phyloP scores from a whole-genome alignment of 2,329 filamentous ascomycete species.

The Bertia moriformis region DNA sequence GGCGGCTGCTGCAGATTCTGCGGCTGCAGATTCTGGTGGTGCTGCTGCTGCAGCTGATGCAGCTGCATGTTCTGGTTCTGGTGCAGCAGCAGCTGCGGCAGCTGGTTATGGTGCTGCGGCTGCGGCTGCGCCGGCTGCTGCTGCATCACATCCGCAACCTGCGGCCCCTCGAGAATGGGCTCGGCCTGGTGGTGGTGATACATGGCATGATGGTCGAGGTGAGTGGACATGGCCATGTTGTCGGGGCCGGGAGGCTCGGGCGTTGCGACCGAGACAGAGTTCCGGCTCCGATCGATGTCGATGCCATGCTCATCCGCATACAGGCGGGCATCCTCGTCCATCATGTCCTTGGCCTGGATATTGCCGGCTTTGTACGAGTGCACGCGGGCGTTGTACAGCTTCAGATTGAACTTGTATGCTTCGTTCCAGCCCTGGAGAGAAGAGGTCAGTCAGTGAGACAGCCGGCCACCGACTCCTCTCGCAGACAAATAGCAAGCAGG shows the following conservation, averaged over 20 bases:
- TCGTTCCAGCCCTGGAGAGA: slow-evolving; percentile 44
- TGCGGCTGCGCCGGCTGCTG: neutral
- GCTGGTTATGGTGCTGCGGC: no score
- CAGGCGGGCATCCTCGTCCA: slow-evolving; percentile 40
- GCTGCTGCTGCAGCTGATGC: no score
- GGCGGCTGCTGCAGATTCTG: slow-evolving; percentile 6
- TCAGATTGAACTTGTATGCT: slow-evolving; percentile 53
- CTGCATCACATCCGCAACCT: neutral
- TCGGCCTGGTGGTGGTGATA: slow-evolving; percentile 34
- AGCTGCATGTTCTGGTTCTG: no score
- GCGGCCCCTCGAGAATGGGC: slow-evolving; percentile 16
- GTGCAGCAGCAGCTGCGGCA: no score
- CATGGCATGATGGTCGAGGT: no score
- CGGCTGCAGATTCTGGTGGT: no score
- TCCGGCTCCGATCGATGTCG: no score
- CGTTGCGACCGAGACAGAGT: no score
- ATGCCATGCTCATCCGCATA: slow-evolving; percentile 46
- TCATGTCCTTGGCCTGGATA: slow-evolving; percentile 41
- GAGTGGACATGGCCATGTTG: slow-evolving; percentile 37
- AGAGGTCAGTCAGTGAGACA: slow-evolving; percentile 1
- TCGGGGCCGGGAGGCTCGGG: slow-evolving; percentile 26
- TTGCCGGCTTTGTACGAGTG: slow-evolving; percentile 51
- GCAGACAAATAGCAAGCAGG: neutral
- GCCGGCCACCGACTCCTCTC: slow-evolving; percentile 4
- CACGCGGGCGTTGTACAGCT: slow-evolving; percentile 49